Percentiles rank a stretch among this genome's conserved stretches.
Evolutionary conservation across 2,329 filamentous ascomycete species (phyloP).

Genomic region (Leptographium lundbergii): DNA sequence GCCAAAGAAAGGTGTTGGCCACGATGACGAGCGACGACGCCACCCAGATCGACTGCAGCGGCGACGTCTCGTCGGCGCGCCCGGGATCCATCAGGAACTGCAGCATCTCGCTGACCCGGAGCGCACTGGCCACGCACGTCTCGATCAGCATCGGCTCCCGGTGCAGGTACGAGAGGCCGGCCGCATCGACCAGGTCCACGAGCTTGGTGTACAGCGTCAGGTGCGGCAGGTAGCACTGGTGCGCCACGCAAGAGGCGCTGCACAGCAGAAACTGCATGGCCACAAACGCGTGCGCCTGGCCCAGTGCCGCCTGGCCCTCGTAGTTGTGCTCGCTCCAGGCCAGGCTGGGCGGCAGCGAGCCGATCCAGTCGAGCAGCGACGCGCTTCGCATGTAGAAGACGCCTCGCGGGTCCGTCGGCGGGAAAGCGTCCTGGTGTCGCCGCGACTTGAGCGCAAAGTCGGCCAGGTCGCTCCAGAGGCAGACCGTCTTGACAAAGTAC

Average conservation of each 20-base stretch:
- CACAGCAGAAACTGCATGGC: slow-evolving; percentile 15
- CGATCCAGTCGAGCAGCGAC: slow-evolving; percentile 8
- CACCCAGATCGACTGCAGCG: slow-evolving; percentile 13
- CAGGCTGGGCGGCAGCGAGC: slow-evolving; percentile 8
- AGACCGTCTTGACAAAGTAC: slow-evolving; percentile 11
- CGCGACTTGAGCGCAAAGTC: slow-evolving; percentile 8
- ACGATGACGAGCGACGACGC: slow-evolving; percentile 10
- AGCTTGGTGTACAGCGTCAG: slow-evolving; percentile 11
- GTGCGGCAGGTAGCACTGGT: slow-evolving; percentile 16
- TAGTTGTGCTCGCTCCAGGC: slow-evolving; percentile 10
- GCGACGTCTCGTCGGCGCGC: not conserved
- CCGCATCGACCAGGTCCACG: slow-evolving; percentile 12
- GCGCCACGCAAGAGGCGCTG: slow-evolving; percentile 13
- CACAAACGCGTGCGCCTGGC: slow-evolving; percentile 11
- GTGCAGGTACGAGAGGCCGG: slow-evolving; percentile 13
- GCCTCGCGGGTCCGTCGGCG: slow-evolving; percentile 9
- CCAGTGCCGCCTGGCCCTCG: slow-evolving; percentile 8
- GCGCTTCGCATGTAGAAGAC: slow-evolving; percentile 3
- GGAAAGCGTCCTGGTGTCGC: slow-evolving; percentile 5
- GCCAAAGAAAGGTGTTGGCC: slow-evolving; percentile 13
- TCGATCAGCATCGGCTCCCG: slow-evolving; percentile 10
- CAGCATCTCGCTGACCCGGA: slow-evolving; percentile 12
- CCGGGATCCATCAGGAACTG: slow-evolving; percentile 2
- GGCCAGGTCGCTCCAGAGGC: slow-evolving; percentile 10
- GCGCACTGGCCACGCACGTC: slow-evolving; percentile 12